Conservation (phyloP, 164 flowering plant species). For the Chloranthus sessilifolius region DNA sequence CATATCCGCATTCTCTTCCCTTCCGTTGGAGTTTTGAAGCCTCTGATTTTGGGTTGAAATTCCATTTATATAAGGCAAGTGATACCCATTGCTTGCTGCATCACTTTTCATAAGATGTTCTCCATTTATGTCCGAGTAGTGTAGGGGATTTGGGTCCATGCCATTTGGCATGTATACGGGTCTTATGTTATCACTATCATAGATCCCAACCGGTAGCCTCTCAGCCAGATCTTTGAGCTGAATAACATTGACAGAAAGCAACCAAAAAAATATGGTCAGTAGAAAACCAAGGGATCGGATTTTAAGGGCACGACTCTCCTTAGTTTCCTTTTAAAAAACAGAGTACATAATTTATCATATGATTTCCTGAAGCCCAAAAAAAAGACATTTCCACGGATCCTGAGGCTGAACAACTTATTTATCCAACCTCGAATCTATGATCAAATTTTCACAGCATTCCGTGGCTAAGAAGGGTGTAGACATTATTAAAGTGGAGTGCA, state of each 20-base stretch:
- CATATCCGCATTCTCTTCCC: conserved; percentile 24
- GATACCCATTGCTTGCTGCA: conserved; percentile 29
- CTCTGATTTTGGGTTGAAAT: conserved; percentile 15
- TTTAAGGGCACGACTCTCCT: too few relatives aligned
- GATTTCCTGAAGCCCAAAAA: too few relatives aligned
- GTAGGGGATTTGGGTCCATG: conserved; percentile 38
- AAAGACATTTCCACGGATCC: too few relatives aligned
- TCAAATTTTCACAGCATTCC: too few relatives aligned
- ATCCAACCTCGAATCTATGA: too few relatives aligned
- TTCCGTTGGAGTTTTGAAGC: conserved; percentile 20
- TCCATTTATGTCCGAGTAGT: conserved; percentile 29
- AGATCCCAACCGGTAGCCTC: conserved; percentile 57
- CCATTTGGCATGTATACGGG: conserved; percentile 43
- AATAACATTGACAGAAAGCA: conserved; percentile 2
- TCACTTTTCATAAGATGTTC: conserved; percentile 37
- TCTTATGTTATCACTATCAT: conserved; percentile 40
- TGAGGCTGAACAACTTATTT: too few relatives aligned
- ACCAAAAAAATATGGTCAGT: conserved; percentile 13
- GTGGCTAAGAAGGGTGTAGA: too few relatives aligned
- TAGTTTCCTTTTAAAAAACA: too few relatives aligned
- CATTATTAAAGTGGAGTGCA: too few relatives aligned
- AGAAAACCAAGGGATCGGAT: conserved; percentile 1
- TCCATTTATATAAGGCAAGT: conserved; percentile 27
- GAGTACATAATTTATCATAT: too few relatives aligned
- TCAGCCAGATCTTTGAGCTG: conserved; percentile 81